These are phyloP conservation scores for Hypoxylon trugodes DNA, from an alignment of 495 filamentous ascomycete species.

Conservation along the genomic window DNA sequence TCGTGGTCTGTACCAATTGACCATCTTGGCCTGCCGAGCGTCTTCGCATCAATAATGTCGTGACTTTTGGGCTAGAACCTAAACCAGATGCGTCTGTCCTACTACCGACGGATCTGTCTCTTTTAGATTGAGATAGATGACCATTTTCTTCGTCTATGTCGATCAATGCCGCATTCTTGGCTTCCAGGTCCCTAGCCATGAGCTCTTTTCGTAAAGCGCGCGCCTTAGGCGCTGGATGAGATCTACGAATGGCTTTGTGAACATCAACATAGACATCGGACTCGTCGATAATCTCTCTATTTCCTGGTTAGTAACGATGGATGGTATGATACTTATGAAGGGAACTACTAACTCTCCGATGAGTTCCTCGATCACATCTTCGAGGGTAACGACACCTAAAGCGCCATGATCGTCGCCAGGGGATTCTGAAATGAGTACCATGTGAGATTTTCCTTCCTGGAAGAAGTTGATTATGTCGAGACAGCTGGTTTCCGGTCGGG, in stretches of 20 bases:
- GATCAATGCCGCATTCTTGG: constrained; percentile 32
- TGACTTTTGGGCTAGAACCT: constrained; percentile 51
- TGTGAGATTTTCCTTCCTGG: constrained; percentile 98
- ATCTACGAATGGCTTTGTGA: constrained; percentile 90
- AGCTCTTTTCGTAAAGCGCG: constrained; percentile 66
- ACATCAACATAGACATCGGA: constrained; percentile 97
- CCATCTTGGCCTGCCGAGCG: constrained; percentile 59
- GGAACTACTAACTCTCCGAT: constrained; percentile 86
- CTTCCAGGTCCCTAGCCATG: constrained; percentile 58
- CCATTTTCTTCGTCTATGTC: constrained; percentile 38
- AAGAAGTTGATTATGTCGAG: constrained; percentile 99
- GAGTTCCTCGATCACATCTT: constrained; percentile 97
- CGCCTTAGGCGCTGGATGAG: constrained; percentile 52
- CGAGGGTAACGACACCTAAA: constrained; percentile 90
- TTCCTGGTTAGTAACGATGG: constrained; percentile 29
- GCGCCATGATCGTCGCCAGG: constrained; percentile 90
- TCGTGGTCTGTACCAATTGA: constrained; percentile 46
- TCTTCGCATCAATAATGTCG: constrained; percentile 65
- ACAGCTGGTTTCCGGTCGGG: constrained; percentile 91
- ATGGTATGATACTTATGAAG: not conserved
- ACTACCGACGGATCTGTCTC: constrained; percentile 29
- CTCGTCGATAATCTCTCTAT: constrained; percentile 78
- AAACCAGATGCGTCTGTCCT: constrained; percentile 43
- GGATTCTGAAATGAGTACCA: constrained; percentile 93
- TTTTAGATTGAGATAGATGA: constrained; percentile 1